These are phyloP conservation scores for Aspergillus affinis DNA, from an alignment of 495 filamentous ascomycete genomes.

Conservation along the genomic window DNA sequence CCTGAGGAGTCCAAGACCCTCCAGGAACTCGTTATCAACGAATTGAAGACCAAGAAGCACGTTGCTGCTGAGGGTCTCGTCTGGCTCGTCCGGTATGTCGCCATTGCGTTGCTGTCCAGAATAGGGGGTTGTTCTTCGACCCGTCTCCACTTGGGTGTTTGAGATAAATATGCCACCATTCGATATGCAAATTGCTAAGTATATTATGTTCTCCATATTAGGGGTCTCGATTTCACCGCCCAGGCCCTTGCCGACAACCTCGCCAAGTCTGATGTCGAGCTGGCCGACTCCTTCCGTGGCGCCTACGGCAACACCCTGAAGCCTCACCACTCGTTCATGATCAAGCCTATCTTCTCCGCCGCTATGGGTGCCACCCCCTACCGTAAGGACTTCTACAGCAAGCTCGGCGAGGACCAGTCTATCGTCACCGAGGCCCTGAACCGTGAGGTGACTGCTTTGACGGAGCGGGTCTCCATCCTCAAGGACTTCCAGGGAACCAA, in stretches of 20 bases:
- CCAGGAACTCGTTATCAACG: constrained; percentile 79
- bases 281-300: constrained; percentile 77
- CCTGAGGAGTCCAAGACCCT: constrained; percentile 75
- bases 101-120: neutral
- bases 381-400: constrained; percentile 83
- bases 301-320: constrained; percentile 87
- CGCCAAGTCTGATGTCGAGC: constrained; percentile 64
- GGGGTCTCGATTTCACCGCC: constrained; percentile 89
- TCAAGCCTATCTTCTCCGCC: constrained; percentile 85
- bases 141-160: neutral
- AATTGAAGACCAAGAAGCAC: constrained; percentile 84
- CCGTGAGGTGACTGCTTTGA: constrained; percentile 70
- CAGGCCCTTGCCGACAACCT: constrained; percentile 79
- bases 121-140: neutral
- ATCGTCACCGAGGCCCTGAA: constrained; percentile 61
- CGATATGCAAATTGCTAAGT: constrained; percentile 10
- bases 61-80: constrained; percentile 82
- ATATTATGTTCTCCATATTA: constrained; percentile 31
- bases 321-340: constrained; percentile 80
- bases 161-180: neutral
- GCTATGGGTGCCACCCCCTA: constrained; percentile 93
- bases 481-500: constrained; percentile 68
- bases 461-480: constrained; percentile 71
- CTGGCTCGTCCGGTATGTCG: constrained; percentile 81
- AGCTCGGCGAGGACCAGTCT: constrained; percentile 65